Evolutionary conservation across 441 rosid species (phyloP), one percentile per base, ranked within the genome.

Genomic region (Euphorbia celastroides): DNA sequence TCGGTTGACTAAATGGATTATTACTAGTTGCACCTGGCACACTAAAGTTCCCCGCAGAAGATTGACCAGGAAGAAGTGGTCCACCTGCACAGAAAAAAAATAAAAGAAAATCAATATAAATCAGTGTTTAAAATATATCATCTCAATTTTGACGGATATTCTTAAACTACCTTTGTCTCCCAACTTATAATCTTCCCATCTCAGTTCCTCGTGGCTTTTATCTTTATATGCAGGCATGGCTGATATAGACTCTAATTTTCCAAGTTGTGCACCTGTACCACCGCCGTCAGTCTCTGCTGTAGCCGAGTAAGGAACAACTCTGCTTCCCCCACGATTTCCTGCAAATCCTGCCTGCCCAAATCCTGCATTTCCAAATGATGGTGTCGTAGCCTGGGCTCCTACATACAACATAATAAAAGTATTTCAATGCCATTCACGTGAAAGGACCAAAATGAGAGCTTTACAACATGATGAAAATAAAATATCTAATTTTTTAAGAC

Each of bases 101-200:
- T 34, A 8, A 46, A 7, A 64, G 26, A 58, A 30, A 62, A 36
- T 52, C 27, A 67, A 55, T 52, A 51, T 51, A 68, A 17, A n/a
- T 30, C 57, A 64, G 57, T 61, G 56, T 13, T 28, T 46, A 23
- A 48, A 57, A 60, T 57, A 44, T 59, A 69, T 20, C 36, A 46
- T 7, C 25, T 17, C 0, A 62, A 54, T 56, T 56, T 26, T 26
- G 28, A 2, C 28, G 28, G 16, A n/a, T n/a, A 62, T 11, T 52
- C 38, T 38, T n/a, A 38, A 55, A 38, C 61, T 58, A 94, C 99
- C 99, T 90, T 92, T 92, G 77, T 92, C 99, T 79, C 98, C 98
- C 66, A 70, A 77, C 70, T 92, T 97, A 71, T 86, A 90, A 69
- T 95, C 99, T 74, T 90, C 99, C 99, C 98, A 90, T 70, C 96